Evolutionary conservation across 371 early-diverging fungal species (phyloP).

Genomic region (Parasitella parasitica): DNA sequence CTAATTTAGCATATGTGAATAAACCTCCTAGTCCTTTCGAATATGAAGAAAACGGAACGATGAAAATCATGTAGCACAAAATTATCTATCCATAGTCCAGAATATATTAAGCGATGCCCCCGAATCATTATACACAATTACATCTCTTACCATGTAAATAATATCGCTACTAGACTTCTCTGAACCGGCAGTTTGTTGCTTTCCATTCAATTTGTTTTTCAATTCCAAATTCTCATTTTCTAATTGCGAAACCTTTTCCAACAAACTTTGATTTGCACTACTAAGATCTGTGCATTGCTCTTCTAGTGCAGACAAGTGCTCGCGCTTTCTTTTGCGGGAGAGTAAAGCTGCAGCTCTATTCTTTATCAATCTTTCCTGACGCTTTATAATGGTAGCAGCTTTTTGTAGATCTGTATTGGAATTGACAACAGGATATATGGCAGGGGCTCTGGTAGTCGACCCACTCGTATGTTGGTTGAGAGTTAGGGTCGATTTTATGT

Average conservation of each 20-base stretch:
- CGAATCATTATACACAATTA: background rate
- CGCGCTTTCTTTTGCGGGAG: conserved; percentile 88
- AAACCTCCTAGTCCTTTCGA: background rate
- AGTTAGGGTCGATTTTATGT: background rate
- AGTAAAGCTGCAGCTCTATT: conserved; percentile 88
- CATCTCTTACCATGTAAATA: background rate
- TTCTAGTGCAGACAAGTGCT: conserved; percentile 77
- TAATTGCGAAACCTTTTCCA: conserved; percentile 34
- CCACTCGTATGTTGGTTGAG: background rate
- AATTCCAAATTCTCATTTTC: conserved; percentile 32
- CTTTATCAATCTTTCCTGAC: conserved; percentile 86
- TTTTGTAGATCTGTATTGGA: conserved; percentile 2
- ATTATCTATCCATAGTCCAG: background rate
- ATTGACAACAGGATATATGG: background rate
- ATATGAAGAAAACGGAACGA: background rate
- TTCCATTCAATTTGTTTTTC: conserved; percentile 4
- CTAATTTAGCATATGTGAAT: background rate
- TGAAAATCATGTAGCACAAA: background rate
- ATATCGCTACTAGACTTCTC: background rate
- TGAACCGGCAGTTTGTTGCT: background rate
- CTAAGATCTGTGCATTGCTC: conserved; percentile 23
- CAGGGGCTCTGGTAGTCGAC: background rate
- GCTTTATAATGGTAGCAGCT: conserved; percentile 51
- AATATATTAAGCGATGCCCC: background rate
- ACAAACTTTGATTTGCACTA: conserved; percentile 19